Conservation (phyloP, 345 rosid genomes). For the Litchi chinensis region DNA sequence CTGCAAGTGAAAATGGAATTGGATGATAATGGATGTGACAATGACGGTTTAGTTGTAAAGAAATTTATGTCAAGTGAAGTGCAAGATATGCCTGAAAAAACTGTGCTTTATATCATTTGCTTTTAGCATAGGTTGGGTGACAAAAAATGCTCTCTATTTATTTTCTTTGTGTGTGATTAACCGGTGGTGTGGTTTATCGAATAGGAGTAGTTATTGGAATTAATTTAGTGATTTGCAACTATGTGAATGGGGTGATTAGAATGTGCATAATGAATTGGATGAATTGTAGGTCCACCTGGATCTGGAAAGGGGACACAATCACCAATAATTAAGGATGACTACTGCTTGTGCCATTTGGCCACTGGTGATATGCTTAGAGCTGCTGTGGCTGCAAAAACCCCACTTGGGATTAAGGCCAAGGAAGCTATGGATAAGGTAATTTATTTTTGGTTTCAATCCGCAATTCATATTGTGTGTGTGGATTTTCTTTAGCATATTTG, state of each 20-base stretch:
- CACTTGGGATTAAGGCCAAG: constrained; percentile 93
- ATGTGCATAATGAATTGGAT: neutral
- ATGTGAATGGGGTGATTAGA: neutral
- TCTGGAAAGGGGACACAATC: constrained; percentile 97
- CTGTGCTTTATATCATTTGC: neutral
- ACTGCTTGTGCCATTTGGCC: constrained; percentile 93
- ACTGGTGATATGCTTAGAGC: constrained; percentile 98
- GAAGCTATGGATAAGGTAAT: constrained; percentile 94
- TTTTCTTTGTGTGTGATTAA: neutral
- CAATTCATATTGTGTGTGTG: neutral
- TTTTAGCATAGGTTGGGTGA: neutral
- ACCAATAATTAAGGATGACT: constrained; percentile 84
- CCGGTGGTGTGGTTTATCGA: neutral
- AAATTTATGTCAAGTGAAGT: no score
- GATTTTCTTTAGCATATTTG: neutral
- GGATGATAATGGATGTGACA: no score
- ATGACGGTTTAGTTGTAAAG: neutral
- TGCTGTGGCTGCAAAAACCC: constrained; percentile 86
- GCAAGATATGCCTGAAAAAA: neutral
- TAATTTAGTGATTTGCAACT: neutral
- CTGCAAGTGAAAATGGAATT: no score
- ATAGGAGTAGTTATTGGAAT: neutral
- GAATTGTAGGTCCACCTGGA: constrained; percentile 84
- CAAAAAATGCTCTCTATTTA: neutral
- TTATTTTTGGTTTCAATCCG: neutral